These are phyloP conservation scores for Fusarium verticillioides DNA, from an alignment of 2,329 filamentous ascomycete species.

Conservation along the genomic window DNA sequence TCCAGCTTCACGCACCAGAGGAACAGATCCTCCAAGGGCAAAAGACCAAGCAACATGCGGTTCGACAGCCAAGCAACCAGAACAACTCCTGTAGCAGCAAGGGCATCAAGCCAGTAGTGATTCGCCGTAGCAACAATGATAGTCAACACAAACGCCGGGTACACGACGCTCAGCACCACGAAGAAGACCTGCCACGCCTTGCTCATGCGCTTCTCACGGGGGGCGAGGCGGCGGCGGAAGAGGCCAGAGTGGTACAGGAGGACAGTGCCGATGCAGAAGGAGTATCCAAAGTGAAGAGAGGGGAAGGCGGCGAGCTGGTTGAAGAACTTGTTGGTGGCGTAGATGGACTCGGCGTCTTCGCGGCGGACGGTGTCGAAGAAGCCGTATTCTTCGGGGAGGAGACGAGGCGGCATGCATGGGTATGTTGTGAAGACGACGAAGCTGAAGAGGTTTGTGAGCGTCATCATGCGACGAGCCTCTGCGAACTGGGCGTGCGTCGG, in stretches of 20 bases:
- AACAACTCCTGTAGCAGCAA: constrained; percentile 71
- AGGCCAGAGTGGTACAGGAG: constrained; percentile 64
- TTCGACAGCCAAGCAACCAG: constrained; percentile 66
- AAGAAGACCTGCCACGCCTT: constrained; percentile 46
- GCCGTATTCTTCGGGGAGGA: constrained; percentile 66
- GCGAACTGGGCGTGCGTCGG: constrained; percentile 52
- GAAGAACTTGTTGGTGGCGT: constrained; percentile 69
- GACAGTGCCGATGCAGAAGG: constrained; percentile 64
- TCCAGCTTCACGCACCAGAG: constrained; percentile 70
- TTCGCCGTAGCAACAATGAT: constrained; percentile 72
- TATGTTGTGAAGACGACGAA: constrained; percentile 66
- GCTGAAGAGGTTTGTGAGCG: constrained; percentile 65
- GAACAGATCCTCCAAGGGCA: constrained; percentile 74
- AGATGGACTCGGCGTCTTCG: constrained; percentile 64
- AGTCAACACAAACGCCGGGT: constrained; percentile 64
- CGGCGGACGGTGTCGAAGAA: constrained; percentile 68
- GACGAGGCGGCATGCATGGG: constrained; percentile 67
- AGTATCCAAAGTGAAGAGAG: constrained; percentile 67
- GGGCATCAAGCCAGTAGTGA: constrained; percentile 73
- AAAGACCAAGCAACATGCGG: constrained; percentile 65
- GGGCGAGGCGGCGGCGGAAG: constrained; percentile 49
- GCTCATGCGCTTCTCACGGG: constrained; percentile 45
- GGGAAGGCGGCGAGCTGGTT: constrained; percentile 70
- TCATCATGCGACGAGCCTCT: constrained; percentile 55
- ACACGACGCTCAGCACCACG: constrained; percentile 57